A percentile compares a stretch with the other conserved stretches of the same genome.
These are phyloP conservation scores for Aspergillus felis DNA, from an alignment of 2,329 filamentous ascomycete species.

Conservation along the genomic window DNA sequence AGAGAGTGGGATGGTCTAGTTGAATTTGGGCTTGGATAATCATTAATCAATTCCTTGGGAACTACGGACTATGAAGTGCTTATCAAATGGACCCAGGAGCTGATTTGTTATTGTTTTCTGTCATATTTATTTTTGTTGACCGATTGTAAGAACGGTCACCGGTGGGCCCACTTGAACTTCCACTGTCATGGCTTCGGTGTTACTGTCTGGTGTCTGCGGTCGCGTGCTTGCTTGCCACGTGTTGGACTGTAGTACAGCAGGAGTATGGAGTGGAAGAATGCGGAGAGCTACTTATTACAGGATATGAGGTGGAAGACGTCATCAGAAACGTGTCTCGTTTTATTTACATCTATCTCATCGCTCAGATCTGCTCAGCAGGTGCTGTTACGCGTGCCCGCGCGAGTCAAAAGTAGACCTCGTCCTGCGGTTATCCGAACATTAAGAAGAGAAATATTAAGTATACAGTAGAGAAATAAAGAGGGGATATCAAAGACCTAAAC, in stretches of 20 bases:
- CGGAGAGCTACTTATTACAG: neutral
- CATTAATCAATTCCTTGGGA: no score
- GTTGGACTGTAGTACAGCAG: neutral
- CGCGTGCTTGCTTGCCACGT: neutral
- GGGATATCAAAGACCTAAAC: neutral
- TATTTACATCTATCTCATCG: constrained; percentile 10
- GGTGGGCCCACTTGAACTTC: neutral
- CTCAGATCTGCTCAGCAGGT: constrained; percentile 18
- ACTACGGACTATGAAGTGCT: neutral
- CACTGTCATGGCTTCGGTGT: neutral
- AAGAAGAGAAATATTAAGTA: constrained; percentile 2
- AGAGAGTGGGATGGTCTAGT: neutral
- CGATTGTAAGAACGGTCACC: neutral
- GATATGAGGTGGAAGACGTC: neutral
- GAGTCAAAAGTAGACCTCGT: constrained; percentile 10
- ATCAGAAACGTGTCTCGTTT: neutral
- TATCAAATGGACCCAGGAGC: neutral
- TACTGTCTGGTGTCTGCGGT: neutral
- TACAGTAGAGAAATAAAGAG: constrained; percentile 1
- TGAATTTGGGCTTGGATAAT: neutral
- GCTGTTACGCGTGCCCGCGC: neutral
- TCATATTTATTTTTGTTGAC: neutral
- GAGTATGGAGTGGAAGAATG: neutral
- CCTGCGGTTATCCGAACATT: constrained; percentile 1
- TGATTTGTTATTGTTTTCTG: neutral